These are phyloP conservation scores for Melanogaster broomeanus DNA, from an alignment of 768 basidiomycete species.

Conservation along the genomic window DNA sequence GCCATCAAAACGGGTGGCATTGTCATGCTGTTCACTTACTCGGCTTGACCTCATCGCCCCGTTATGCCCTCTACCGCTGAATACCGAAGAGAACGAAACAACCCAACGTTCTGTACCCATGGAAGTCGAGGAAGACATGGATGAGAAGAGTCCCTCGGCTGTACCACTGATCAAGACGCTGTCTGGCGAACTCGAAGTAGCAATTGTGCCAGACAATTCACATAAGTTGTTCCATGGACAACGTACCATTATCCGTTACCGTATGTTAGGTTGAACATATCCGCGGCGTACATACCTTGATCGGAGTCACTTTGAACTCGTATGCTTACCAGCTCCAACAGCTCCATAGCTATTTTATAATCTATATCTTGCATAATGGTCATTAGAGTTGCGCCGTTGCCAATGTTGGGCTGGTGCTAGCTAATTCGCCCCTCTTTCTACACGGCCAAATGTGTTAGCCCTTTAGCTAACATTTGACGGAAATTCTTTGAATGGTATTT, in stretches of 20 bases:
- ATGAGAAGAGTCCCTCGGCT: neutral
- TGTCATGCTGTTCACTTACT: conserved; percentile 24
- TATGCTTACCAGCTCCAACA: neutral
- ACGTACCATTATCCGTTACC: conserved; percentile 53
- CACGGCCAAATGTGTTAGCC: too few species aligned
- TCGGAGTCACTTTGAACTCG: neutral
- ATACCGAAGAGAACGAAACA: neutral
- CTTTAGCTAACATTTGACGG: too few species aligned
- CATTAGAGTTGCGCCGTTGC: neutral
- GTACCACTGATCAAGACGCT: conserved; percentile 38
- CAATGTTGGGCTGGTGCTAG: too few species aligned
- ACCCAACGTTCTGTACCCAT: neutral
- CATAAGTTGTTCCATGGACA: conserved; percentile 56
- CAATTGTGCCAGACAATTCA: conserved; percentile 52
- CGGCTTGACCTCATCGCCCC: conserved; percentile 22
- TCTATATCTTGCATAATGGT: neutral
- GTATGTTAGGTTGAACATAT: conserved; percentile 42
- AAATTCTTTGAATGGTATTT: too few species aligned
- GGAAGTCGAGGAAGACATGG: neutral
- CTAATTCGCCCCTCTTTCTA: too few species aligned
- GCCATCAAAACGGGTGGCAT: conserved; percentile 22
- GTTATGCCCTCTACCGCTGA: conserved; percentile 11
- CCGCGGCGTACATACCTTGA: neutral
- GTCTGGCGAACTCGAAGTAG: conserved; percentile 58
- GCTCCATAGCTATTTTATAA: neutral